These are phyloP conservation scores for Brettanomyces anomalus DNA, from an alignment of 805 yeast species.

Conservation along the genomic window DNA sequence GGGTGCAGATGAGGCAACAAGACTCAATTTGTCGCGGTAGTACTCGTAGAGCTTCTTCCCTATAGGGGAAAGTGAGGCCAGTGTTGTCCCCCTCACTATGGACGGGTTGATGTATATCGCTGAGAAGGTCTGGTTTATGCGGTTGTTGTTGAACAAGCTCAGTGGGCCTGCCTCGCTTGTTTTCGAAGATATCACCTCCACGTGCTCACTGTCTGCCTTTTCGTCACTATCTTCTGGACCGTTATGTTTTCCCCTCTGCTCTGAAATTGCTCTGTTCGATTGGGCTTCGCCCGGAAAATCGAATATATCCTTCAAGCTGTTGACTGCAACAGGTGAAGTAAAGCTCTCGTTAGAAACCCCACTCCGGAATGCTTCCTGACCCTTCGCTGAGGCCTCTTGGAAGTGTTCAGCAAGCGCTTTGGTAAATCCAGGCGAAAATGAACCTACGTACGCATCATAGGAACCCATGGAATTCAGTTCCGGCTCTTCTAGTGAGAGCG, in stretches of 20 bases:
- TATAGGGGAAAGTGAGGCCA: slow-evolving; percentile 23
- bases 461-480: slow-evolving; percentile 5
- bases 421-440: slow-evolving; percentile 20
- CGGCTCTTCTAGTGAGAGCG: background rate
- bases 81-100: slow-evolving; percentile 16
- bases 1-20: slow-evolving; percentile 40
- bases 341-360: too few species aligned
- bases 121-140: slow-evolving; percentile 1
- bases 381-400: slow-evolving; percentile 1
- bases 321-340: too few species aligned
- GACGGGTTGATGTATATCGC: slow-evolving; percentile 23
- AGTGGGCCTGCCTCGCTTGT: too few species aligned
- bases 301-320: too few species aligned
- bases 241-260: too few species aligned
- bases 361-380: too few species aligned
- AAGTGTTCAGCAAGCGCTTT: slow-evolving; percentile 17
- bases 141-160: background rate
- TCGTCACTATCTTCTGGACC: background rate
- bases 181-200: background rate
- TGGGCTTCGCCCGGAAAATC: too few species aligned
- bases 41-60: slow-evolving; percentile 37
- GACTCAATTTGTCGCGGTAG: slow-evolving; percentile 36
- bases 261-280: too few species aligned
- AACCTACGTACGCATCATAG: slow-evolving; percentile 6
- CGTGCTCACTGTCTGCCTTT: background rate